Base-by-base conservation (phyloP, 2,329 filamentous ascomycete genomes). In the Apiospora saccharicola region DNA sequence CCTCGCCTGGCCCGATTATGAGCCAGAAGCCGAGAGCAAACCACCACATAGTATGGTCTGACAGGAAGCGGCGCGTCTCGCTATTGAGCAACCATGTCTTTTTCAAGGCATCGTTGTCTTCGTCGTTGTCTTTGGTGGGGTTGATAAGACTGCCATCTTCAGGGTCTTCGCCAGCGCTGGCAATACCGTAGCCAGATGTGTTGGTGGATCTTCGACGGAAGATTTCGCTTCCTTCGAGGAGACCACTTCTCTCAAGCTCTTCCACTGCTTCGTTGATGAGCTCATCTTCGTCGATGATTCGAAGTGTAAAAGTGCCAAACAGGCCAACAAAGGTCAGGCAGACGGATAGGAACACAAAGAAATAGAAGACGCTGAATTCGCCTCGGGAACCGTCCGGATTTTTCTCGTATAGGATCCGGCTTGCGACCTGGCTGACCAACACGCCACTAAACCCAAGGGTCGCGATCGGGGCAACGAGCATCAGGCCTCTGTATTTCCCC, bases 21-120 rank as follows among this genome's bases (percentile, higher is more conserved):
- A 98, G 89, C 82, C 98, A 94, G 83, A 99, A 98, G 26, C 95
- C 95, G 0, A 92, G 85, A 0, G 96, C 94, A 76, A 99, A 92
- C 80, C 91, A 93, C 96, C 96, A 99, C 96, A 98, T 98, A 16
- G 95, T 98, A 73, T 89, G 91, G 77, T 99, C 96, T 34, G 90
- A 88, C 13, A 99, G 87, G 81, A 98, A 99, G 4, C 91, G 87
- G 16, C 91, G 88, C 0, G 96, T 98, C 81, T 98, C 96, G 64
- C 94, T 94, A 78, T 98, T 98, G 76, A 98, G 88, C 4, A 98
- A 87, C 91, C 93, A 96, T 22, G 91, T 98, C 86, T 96, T 97
- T 74, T 91, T 86, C 51, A 88, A 83, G 5, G 86, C 86, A 67
- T 87, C 84, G 34, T 84, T 83, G 49, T 88, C 85, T 0, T 83